Base-by-base conservation (phyloP, 441 rosid species). In the Croton laevigatus region DNA sequence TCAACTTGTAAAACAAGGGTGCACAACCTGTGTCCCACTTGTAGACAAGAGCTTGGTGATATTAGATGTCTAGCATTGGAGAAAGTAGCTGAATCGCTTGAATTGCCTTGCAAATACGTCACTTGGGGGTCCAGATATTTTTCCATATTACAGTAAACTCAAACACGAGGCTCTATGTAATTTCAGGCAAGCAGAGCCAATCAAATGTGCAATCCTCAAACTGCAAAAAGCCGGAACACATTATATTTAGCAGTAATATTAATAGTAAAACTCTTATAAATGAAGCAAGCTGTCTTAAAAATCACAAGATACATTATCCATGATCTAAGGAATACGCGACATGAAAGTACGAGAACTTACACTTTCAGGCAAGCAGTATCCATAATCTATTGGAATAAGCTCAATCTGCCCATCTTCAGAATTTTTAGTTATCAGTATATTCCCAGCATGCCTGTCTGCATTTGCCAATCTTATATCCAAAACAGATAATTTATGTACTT, bases 11-110 rank as follows among this genome's bases (percentile, higher is more conserved):
- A 95, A 84, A 82, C 79, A 66, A 84, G 91, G 81, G 99, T 92
- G 38, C 97, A 91, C 48, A 95, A 95, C 67, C 86, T 95, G 34
- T 95, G 99, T 65, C 99, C 99, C 32, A 95, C 99, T 63, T 91
- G 99, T 75, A 81, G 98, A 81, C 98, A 92, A 80, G 99, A 95
- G 88, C 98, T 95, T 19, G 99, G 98, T n/a, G 99, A 95, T 76
- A 89, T 95, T 59, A 87, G 99, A 74, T 92, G 98, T 81, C 81
- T 95, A 69, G 98, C 99, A 37, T 70, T 95, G 71, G 98, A 95
- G 76, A 95, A 92, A 79, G 96, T 95, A 22, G 98, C 98, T 0
- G 99, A 95, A 79, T 92, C 98, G 12, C 93, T 95, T 54, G 95
- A 92, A 67, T 79, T 95, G 75, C 99, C 97, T 2, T 92, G 99